phyloP scores from a whole-genome alignment of 202 grass and related monocot genomes.

The Panicum hallii region DNA sequence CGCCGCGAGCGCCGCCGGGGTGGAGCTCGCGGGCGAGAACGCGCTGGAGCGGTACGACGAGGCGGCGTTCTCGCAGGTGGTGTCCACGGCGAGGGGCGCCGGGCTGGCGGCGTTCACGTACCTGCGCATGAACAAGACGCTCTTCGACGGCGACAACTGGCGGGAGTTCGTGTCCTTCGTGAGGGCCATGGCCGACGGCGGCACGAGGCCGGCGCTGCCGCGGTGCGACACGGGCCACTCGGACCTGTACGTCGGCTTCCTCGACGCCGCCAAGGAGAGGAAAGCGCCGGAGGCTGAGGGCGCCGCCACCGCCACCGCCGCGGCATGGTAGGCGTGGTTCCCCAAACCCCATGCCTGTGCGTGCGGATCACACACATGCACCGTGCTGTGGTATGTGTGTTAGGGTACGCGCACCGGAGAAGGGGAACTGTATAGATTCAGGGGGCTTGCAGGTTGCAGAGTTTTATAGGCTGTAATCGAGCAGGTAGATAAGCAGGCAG shows the following conservation, averaged over 20 bases:
- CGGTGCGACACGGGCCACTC: slow-evolving; percentile 71
- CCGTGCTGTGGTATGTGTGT: neutral
- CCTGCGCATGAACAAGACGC: slow-evolving; percentile 83
- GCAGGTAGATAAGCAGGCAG: slow-evolving; percentile 30
- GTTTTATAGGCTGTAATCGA: slow-evolving; percentile 43
- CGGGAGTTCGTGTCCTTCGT: slow-evolving; percentile 88
- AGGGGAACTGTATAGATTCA: slow-evolving; percentile 25
- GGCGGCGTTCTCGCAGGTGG: slow-evolving; percentile 73
- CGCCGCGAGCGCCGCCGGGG: slow-evolving; percentile 41
- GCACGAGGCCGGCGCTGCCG: slow-evolving; percentile 54
- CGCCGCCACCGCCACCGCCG: slow-evolving; percentile 27
- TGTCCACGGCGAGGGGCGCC: slow-evolving; percentile 48
- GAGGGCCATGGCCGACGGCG: slow-evolving; percentile 69
- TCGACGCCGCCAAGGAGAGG: slow-evolving; percentile 43
- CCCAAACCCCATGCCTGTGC: neutral
- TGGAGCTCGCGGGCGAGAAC: slow-evolving; percentile 92
- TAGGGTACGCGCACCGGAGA: neutral
- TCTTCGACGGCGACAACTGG: slow-evolving; percentile 94
- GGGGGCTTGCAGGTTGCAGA: slow-evolving; percentile 34
- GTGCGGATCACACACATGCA: neutral
- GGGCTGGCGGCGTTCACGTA: slow-evolving; percentile 88
- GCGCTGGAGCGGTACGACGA: slow-evolving; percentile 92
- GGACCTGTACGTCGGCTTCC: slow-evolving; percentile 81
- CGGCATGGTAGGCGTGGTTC: slow-evolving; percentile 36
- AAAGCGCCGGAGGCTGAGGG: slow-evolving; percentile 55